Conservation (phyloP, 108 stramenopile genomes). For the Chaetoceros muelleri region DNA sequence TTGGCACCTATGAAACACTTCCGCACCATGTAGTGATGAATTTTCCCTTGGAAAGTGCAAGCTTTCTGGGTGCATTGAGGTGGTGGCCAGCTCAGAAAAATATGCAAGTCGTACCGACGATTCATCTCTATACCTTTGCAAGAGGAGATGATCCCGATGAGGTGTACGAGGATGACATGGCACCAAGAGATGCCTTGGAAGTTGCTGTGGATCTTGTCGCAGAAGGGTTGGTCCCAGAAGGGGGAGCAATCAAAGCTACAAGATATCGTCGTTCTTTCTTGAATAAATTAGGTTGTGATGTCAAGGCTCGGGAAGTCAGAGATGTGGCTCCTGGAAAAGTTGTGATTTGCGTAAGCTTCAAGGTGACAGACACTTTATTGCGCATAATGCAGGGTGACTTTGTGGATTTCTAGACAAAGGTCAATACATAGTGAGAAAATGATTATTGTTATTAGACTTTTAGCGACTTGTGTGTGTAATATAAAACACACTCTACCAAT, state of each 20-base stretch:
- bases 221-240: slow-evolving; percentile 42
- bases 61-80: slow-evolving; percentile 56
- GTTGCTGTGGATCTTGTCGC: slow-evolving; percentile 61
- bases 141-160: slow-evolving; percentile 17
- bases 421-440: too few relatives aligned
- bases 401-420: not conserved
- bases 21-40: slow-evolving; percentile 79
- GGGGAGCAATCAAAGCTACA: slow-evolving; percentile 21
- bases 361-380: slow-evolving; percentile 45
- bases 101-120: slow-evolving; percentile 24
- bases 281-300: slow-evolving; percentile 44
- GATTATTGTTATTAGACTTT: too few relatives aligned
- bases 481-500: too few relatives aligned
- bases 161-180: slow-evolving; percentile 1
- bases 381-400: slow-evolving; percentile 71
- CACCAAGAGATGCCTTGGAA: slow-evolving; percentile 28
- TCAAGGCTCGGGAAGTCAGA: slow-evolving; percentile 54
- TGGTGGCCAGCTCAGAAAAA: slow-evolving; percentile 52
- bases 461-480: too few relatives aligned
- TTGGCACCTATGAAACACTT: slow-evolving; percentile 34
- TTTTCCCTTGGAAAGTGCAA: slow-evolving; percentile 56
- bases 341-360: slow-evolving; percentile 77
- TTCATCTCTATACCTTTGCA: slow-evolving; percentile 75
- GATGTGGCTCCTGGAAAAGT: slow-evolving; percentile 82
- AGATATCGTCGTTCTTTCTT: slow-evolving; percentile 46